Base-by-base conservation (phyloP, 345 rosid genomes). In the Nasturtium officinale region DNA sequence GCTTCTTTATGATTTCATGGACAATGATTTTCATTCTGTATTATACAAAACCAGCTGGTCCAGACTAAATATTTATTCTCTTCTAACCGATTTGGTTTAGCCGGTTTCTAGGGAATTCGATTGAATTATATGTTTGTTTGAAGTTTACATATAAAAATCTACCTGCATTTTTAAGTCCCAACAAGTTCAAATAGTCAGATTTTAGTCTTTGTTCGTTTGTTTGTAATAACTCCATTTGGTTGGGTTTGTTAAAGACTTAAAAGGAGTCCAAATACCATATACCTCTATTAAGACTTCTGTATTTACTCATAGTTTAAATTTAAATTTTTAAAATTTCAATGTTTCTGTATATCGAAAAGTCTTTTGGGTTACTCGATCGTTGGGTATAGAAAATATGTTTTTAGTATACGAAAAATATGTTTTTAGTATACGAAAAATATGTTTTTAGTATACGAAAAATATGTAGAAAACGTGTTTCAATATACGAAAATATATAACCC, bases 31-130 rank as follows among this genome's bases (percentile, higher is more conserved):
- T 5, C 6, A 26, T 62, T 56, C 1, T 59, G 70, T 62, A 32
- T 46, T 62, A 32, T 46, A 55, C 66, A 18, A 35, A 76, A 29
- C 66, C 51, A 45, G 59, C 64, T 33, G 57, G 18, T 61, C 45
- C 7, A 20, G 9, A 55, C 53, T 45, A 11, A n/a, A 40, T 11
- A 9, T 54, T 43, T 52, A 30, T 46, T 61, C 18, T 29, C 29
- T 23, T 69, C 50, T 37, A 10, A 67, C 51, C 42, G 53, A 54
- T 67, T 28, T 42, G n/a, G 70, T 56, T 63, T 62, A 54, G 62
- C n/a, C 12, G 46, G 33, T 72, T 52, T 51, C 43, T 73, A 54
- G 71, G 66, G 9, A 53, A 69, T 40, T 69, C 9, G 33, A 62
- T 69, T 76, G 61, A 56, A 18, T 18, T 37, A n/a, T 15, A 46